These are phyloP conservation scores for Stenocarpella maydis DNA, from an alignment of 2,329 filamentous ascomycete species.

Conservation along the genomic window DNA sequence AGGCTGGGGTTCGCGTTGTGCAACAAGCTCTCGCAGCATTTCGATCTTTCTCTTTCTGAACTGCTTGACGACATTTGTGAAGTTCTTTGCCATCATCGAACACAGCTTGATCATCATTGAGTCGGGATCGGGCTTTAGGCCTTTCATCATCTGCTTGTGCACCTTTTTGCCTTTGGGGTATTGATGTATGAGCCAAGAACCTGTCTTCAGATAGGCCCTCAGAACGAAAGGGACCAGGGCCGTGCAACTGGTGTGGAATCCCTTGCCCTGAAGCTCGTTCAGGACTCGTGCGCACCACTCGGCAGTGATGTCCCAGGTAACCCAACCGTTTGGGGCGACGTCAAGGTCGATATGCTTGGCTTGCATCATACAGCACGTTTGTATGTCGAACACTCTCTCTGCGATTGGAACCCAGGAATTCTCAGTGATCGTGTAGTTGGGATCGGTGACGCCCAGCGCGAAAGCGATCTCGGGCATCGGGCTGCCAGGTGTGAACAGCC, in stretches of 20 bases:
- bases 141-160: neutral
- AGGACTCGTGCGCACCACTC: constrained; percentile 10
- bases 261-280: neutral
- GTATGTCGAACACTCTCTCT: constrained; percentile 2
- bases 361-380: neutral
- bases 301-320: neutral
- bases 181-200: neutral
- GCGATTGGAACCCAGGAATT: neutral
- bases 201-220: neutral
- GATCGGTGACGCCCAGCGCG: neutral
- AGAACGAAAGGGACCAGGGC: neutral
- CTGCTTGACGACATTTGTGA: neutral
- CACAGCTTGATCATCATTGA: neutral
- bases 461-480: neutral
- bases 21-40: too few relatives aligned
- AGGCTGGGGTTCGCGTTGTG: neutral
- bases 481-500: neutral
- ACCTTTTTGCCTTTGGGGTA: neutral
- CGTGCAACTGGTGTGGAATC: neutral
- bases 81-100: neutral
- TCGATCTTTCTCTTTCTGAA: neutral
- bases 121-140: too few relatives aligned
- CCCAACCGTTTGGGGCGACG: neutral
- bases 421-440: neutral
- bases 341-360: neutral